Conservation (phyloP, 225 moss, liverwort and hornwort genomes). For the Polytrichum formosum region DNA sequence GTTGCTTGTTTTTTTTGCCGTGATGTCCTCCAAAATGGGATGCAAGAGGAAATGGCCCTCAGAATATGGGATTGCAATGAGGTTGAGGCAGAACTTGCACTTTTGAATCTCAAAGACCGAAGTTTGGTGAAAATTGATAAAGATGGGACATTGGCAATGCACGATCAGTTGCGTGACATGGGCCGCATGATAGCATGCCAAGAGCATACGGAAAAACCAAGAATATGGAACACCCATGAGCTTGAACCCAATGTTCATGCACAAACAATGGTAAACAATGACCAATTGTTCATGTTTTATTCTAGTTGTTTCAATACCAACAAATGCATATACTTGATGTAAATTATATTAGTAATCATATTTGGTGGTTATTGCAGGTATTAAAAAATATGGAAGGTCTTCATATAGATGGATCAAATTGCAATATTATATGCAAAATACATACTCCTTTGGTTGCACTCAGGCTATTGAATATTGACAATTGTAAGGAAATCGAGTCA, state of each 20-base stretch:
- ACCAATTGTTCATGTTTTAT: background rate
- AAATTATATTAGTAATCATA: background rate
- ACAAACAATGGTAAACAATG: background rate
- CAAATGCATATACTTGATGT: background rate
- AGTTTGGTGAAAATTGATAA: background rate
- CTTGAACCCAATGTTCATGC: background rate
- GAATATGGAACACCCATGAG: background rate
- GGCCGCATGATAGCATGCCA: background rate
- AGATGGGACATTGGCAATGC: background rate
- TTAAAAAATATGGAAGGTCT: background rate
- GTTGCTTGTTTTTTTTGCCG: slow-evolving; percentile 1
- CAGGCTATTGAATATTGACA: no score
- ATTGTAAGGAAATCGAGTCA: no score
- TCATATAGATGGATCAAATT: background rate
- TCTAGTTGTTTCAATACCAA: background rate
- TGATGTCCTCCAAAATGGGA: background rate
- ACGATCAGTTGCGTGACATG: slow-evolving; percentile 5
- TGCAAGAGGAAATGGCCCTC: background rate
- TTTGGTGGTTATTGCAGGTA: background rate
- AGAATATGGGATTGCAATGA: background rate
- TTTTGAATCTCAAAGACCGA: background rate
- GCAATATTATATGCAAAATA: no score
- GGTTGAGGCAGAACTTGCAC: background rate
- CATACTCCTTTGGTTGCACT: no score
- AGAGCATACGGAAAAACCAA: background rate